Conservation (phyloP, 2,329 filamentous ascomycete species). For the Talaromyces sp. region DNA sequence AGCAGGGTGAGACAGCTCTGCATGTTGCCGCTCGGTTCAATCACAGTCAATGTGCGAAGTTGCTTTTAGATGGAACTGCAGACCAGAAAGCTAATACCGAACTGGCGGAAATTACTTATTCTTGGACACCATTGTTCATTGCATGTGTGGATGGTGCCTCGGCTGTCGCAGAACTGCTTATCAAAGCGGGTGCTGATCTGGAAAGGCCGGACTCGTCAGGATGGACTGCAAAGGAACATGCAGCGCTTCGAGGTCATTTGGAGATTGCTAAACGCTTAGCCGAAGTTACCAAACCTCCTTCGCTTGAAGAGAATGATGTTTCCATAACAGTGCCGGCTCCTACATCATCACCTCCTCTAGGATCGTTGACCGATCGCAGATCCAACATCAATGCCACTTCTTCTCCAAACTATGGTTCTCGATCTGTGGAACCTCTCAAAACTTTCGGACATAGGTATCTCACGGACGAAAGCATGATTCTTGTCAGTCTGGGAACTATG, state of each 20-base stretch:
- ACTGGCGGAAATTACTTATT: constrained; percentile 76
- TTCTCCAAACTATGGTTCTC: constrained; percentile 1
- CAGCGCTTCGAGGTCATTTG: constrained; percentile 83
- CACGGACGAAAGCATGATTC: constrained; percentile 80
- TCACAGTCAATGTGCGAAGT: constrained; percentile 73
- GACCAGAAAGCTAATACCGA: constrained; percentile 74
- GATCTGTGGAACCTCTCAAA: constrained; percentile 70
- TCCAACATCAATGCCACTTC: constrained; percentile 44
- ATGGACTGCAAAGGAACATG: constrained; percentile 93
- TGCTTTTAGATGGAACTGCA: constrained; percentile 68
- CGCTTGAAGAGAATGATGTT: constrained; percentile 36
- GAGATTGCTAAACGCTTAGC: constrained; percentile 71
- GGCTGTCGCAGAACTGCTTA: constrained; percentile 70
- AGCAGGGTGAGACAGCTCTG: constrained; percentile 83
- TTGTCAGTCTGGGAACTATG: constrained; percentile 93
- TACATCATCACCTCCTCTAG: constrained; percentile 39
- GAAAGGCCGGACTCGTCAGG: constrained; percentile 78
- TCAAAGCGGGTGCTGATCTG: constrained; percentile 74
- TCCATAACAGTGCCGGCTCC: constrained; percentile 34
- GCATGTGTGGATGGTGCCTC: constrained; percentile 86
- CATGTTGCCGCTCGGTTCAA: constrained; percentile 90
- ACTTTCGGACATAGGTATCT: constrained; percentile 95
- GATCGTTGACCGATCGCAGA: constrained; percentile 45
- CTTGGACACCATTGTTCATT: constrained; percentile 94
- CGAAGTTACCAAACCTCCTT: constrained; percentile 51